phyloP scores from a whole-genome alignment of 2,329 filamentous ascomycete genomes.

The Pseudocercospora crystallina region DNA sequence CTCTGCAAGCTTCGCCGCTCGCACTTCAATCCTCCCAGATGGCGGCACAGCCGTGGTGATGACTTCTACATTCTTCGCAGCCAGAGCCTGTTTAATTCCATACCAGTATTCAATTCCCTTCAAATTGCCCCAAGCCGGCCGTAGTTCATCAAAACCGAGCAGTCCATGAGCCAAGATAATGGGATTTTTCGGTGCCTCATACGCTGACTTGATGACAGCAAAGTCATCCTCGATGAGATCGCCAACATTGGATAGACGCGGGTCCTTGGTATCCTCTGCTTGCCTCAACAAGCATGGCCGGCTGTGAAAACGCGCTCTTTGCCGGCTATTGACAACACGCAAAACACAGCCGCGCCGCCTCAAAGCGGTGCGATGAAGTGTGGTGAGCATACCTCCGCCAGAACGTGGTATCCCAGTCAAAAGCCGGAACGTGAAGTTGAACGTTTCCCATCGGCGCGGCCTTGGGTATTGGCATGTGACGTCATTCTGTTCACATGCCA shows the following conservation, averaged over 20 bases:
- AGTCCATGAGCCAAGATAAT: constrained; percentile 66
- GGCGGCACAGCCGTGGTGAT: constrained; percentile 61
- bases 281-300: no score
- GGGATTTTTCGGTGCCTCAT: constrained; percentile 56
- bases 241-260: constrained; percentile 24
- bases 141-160: constrained; percentile 64
- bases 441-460: no score
- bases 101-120: constrained; percentile 62
- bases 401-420: no score
- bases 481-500: no score
- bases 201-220: constrained; percentile 57
- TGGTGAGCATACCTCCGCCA: no score
- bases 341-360: no score
- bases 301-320: no score
- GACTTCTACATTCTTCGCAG: constrained; percentile 58
- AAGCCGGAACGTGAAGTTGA: no score
- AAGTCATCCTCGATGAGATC: constrained; percentile 55
- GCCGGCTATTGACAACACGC: no score
- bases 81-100: constrained; percentile 60
- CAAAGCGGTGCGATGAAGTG: no score
- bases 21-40: constrained; percentile 58
- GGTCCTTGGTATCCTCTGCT: constrained; percentile 20
- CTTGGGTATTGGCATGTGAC: no score
- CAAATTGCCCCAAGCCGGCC: constrained; percentile 43
- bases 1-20: constrained; percentile 54